Conservation (phyloP, 306 rosid species). For the Lathyrus sativus region DNA sequence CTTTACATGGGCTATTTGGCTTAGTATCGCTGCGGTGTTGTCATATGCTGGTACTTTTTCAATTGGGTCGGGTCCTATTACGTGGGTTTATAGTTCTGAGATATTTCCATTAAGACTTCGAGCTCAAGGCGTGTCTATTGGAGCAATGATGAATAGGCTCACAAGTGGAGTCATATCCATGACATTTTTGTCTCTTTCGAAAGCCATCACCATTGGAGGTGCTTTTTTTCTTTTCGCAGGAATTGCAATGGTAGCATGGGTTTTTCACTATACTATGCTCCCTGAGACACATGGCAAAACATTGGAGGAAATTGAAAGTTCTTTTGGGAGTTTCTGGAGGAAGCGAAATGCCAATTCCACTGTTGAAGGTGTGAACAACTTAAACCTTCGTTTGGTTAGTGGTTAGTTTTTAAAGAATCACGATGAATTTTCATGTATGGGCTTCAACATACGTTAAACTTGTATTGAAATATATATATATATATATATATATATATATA, state of each 20-base stretch:
- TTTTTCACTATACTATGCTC: conserved; percentile 40
- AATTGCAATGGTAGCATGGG: conserved; percentile 36
- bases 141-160: conserved; percentile 51
- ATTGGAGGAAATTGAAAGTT: conserved; percentile 45
- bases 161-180: conserved; percentile 61
- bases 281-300: conserved; percentile 46
- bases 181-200: conserved; percentile 61
- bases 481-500: too few species aligned
- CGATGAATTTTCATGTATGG: too few species aligned
- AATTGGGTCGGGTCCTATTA: conserved; percentile 76
- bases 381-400: too few species aligned
- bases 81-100: conserved; percentile 79
- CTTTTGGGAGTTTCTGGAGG: conserved; percentile 37
- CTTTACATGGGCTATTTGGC: conserved; percentile 49
- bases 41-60: conserved; percentile 57
- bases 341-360: not conserved
- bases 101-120: conserved; percentile 45
- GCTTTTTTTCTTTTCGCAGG: conserved; percentile 41
- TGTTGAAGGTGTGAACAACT: not conserved
- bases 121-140: conserved; percentile 71
- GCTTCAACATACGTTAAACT: too few species aligned
- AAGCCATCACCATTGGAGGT: conserved; percentile 39
- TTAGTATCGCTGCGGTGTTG: conserved; percentile 47
- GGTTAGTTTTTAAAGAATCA: too few species aligned
- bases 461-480: too few species aligned